These are phyloP conservation scores for Paramecium biaurelia DNA, from an alignment of 73 alveolate genomes.

Conservation along the genomic window DNA sequence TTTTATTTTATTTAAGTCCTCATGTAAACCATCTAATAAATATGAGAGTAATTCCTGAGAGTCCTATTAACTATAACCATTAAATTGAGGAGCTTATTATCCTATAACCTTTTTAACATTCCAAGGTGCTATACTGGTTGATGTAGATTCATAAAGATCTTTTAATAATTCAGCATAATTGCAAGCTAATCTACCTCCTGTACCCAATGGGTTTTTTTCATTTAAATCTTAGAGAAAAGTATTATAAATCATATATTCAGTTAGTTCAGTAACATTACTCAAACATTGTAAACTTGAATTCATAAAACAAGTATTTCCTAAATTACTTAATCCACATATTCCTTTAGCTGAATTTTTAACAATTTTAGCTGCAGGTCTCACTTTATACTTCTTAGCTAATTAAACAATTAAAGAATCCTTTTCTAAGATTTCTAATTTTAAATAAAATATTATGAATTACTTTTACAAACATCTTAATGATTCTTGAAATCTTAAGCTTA, in stretches of 20 bases:
- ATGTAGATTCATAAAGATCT: constrained; percentile 81
- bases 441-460: neutral
- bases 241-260: constrained; percentile 82
- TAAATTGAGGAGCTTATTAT: constrained; percentile 79
- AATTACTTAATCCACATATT: constrained; percentile 87
- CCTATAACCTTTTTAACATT: constrained; percentile 76
- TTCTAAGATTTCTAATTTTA: neutral
- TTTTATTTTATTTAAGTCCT: constrained; percentile 90
- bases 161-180: constrained; percentile 90
- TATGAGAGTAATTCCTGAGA: constrained; percentile 84
- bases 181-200: constrained; percentile 89
- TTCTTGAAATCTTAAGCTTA: neutral
- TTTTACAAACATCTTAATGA: constrained; percentile 56
- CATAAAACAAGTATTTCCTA: constrained; percentile 99
- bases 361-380: constrained; percentile 62
- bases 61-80: constrained; percentile 86
- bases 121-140: constrained; percentile 70
- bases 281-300: constrained; percentile 94
- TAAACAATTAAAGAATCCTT: neutral
- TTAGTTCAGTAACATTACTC: constrained; percentile 81
- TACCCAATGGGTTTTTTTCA: constrained; percentile 90
- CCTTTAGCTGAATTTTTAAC: constrained; percentile 60
- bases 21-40: constrained; percentile 94
- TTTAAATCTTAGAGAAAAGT: constrained; percentile 81
- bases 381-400: constrained; percentile 47